phyloP scores from a whole-genome alignment of 2,329 filamentous ascomycete genomes.

The Paracoccidioides lutzii region DNA sequence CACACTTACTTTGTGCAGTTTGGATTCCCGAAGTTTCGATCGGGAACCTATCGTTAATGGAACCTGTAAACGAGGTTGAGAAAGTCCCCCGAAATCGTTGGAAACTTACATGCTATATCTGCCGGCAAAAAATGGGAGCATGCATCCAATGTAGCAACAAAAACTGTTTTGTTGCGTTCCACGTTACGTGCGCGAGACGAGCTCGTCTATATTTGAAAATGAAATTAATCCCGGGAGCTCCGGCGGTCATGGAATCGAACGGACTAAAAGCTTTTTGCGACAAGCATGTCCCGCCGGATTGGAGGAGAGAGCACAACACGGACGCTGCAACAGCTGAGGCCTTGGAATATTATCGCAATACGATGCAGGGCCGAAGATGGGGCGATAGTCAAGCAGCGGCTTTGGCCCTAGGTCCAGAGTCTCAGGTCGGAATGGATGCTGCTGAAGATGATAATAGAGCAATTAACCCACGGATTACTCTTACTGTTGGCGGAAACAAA shows the following conservation, averaged over 20 bases:
- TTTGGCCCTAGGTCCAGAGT: slow-evolving; percentile 63
- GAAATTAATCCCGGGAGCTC: slow-evolving; percentile 76
- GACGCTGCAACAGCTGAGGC: slow-evolving; percentile 68
- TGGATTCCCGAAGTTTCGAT: slow-evolving; percentile 97
- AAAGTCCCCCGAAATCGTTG: slow-evolving; percentile 91
- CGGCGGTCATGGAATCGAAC: slow-evolving; percentile 66
- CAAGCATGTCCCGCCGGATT: slow-evolving; percentile 82
- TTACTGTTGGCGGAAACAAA: slow-evolving; percentile 45
- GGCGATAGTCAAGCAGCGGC: slow-evolving; percentile 79
- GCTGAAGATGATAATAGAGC: slow-evolving; percentile 32
- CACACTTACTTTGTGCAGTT: slow-evolving; percentile 88
- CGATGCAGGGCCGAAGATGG: slow-evolving; percentile 83
- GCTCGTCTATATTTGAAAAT: slow-evolving; percentile 86
- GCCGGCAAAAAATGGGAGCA: slow-evolving; percentile 92
- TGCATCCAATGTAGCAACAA: slow-evolving; percentile 98
- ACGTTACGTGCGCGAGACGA: slow-evolving; percentile 86
- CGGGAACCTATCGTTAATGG: slow-evolving; percentile 94
- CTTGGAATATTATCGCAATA: slow-evolving; percentile 76
- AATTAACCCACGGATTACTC: slow-evolving; percentile 37
- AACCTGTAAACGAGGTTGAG: slow-evolving; percentile 94
- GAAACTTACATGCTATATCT: slow-evolving; percentile 92
- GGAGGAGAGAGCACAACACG: slow-evolving; percentile 74
- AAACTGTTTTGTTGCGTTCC: slow-evolving; percentile 91
- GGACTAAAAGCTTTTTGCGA: slow-evolving; percentile 92
- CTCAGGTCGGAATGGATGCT: slow-evolving; percentile 41